Evolutionary conservation across 2,329 filamentous ascomycete species (phyloP), one percentile per base, ranked within the genome.

Genomic region (Intubia oerlemansii): DNA sequence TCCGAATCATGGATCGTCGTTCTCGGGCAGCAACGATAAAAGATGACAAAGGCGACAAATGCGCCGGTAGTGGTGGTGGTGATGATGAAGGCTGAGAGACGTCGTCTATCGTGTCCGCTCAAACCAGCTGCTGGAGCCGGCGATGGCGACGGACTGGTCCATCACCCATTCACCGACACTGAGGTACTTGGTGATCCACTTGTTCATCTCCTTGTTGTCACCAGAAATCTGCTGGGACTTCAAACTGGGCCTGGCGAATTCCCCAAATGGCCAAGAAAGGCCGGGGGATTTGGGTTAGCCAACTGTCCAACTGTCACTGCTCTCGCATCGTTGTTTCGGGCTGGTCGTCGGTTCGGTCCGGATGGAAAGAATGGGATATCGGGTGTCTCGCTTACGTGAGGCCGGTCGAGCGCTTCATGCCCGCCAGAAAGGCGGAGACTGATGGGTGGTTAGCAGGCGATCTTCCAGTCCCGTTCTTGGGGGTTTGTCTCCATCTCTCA

Each of bases 111-210:
- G n/a, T 21, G 69, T 84, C 45, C 88, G 68, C 57, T 93, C 84
- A 49, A 98, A 98, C 54, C 72, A 98, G 34, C 74, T 66, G 47
- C 79, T 90, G 27, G 77, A 74, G 24, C 81, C 77, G 48, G 92
- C 79, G 32, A 95, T 67, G 23, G 84, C 84, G 18, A 95, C 81
- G 17, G 82, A 90, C 57, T 90, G 78, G 52, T 98, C 88, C 82
- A 98, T 91, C 38, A 93, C 78, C 69, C 82, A 92, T 58, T 98
- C 88, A 42, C 88, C 88, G 12, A 93, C 74, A 37, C 81, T 81
- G 24, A 95, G 70, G 51, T 95, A 95, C 49, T 76, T 85, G 45
- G 85, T 76, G 40, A 95, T 69, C 82, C 84, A 95, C 45, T 72
- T 74, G 48, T 76, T 74, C 41, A 88, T 53, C 37, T 84, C 75